These are phyloP conservation scores for Solanum dulcamara DNA, from an alignment of 257 asterid genomes.

Conservation along the genomic window DNA sequence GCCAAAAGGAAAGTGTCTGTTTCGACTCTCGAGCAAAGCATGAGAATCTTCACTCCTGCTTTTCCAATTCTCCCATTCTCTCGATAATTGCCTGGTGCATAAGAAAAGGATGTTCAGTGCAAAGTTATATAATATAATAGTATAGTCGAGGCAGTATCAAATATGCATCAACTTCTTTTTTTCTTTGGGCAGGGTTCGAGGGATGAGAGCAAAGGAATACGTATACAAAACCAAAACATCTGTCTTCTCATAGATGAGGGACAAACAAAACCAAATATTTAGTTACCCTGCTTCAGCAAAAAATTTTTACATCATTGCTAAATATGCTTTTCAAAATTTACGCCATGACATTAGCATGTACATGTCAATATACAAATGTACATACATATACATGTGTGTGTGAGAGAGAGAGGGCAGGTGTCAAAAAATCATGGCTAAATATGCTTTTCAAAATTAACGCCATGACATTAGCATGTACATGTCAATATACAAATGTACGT, in stretches of 20 bases:
- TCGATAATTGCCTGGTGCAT: constrained; percentile 70
- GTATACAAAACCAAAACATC: not conserved
- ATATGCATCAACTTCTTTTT: not conserved
- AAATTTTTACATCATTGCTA: not conserved
- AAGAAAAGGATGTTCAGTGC: not conserved
- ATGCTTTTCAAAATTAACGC: not conserved
- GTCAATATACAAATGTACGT: not conserved
- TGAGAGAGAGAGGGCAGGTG: no score
- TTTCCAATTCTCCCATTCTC: constrained; percentile 95
- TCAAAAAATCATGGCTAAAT: not conserved
- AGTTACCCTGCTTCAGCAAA: not conserved
- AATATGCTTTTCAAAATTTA: not conserved
- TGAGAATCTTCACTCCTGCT: constrained; percentile 37
- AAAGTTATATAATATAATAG: not conserved
- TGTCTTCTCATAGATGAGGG: not conserved
- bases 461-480: not conserved
- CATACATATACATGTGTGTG: not conserved
- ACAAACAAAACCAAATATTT: not conserved
- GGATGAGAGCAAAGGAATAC: not conserved
- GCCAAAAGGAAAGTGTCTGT: not conserved
- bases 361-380: not conserved
- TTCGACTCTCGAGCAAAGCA: not conserved
- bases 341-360: not conserved
- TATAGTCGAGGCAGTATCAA: not conserved
- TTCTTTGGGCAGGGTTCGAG: not conserved